Base-by-base conservation (phyloP, 129 eudicot species). In the Escallonia herrerae region DNA sequence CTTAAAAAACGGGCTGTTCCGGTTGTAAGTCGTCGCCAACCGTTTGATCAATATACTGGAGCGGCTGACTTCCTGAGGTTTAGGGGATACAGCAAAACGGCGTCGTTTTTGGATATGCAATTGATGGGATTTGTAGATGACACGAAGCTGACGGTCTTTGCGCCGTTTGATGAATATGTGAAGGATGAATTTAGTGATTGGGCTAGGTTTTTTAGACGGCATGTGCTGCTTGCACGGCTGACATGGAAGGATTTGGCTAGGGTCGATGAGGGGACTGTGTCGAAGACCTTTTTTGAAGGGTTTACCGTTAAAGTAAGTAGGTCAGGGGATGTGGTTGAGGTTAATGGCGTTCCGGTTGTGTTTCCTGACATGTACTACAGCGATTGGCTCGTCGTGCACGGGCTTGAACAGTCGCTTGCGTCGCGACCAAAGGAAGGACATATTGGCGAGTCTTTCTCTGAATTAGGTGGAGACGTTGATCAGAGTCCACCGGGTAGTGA, bases 381-480 rank as follows among this genome's bases (percentile, higher is more conserved):
- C 15, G 62, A 57, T 9, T 33, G 62, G 43, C 41, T 57, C 37
- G 62, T 57, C 42, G 62, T 57, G 12, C 62, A 57, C 43, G 62
- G 62, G 43, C 62, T 57, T 57, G 10, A 57, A 12, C 49, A 46
- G 38, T n/a, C 71, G 14, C 37, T 13, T 40, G 15, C 10, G 10
- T 46, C 50, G 10, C 50, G 50, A 46, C 50, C 50, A 46, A 46
- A 46, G 50, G 33, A 54, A 15, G 58, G 6, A 5, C 58, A 54
- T 3, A 15, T 54, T 15, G 58, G 58, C 14, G 58, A 54, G 6
- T 54, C 58, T 7, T 14, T 54, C 58, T 54, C 37, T 54, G 58
- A 54, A 54, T 54, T 54, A 54, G 39, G 10, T 54, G 9, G 22
- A 3, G 58, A 53, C 8, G 39, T 14, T 54, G 58, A 54, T 54